Base-by-base conservation (phyloP, 495 filamentous ascomycete species). In the Annulohypoxylon nitens region DNA sequence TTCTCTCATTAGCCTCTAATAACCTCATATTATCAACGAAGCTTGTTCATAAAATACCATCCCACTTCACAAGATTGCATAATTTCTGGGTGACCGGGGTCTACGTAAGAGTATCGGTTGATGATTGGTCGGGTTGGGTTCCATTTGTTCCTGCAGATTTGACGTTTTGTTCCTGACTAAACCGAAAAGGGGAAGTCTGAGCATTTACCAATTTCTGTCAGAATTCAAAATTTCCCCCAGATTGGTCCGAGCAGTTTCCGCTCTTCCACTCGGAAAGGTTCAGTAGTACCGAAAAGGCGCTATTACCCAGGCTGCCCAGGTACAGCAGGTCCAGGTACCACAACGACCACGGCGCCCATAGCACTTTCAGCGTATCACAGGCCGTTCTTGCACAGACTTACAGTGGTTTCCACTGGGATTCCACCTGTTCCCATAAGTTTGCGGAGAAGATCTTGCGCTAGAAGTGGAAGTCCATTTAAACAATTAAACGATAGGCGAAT, bases 381-480 rank as follows among this genome's bases (percentile, higher is more conserved):
- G n/a, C 33, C 14, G 48, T 51, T 51, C 23, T 25, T 47, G 43
- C 43, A 47, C 43, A 47, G 43, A 47, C 43, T 47, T 47, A 20
- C 1, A 18, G 16, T 4, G 12, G 39, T 30, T 30, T 30, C 30
- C 30, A 30, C 30, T 30, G 30, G 30, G 30, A 30, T 30, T 30
- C 5, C 30, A 30, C 30, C 5, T 30, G 43, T 47, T 20, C 43
- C 43, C 43, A 43, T 43, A 58, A 65, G 48, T 68, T 73, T 72
- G 75, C 69, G 73, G 75, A 77, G 73, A 75, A 66, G 65, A 66
- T 72, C 73, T 70, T 70, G 57, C 59, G 39, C 70, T 71, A 50
- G 39, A 75, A 47, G n/a, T 39, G 65, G 72, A 59, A 57, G 50
- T 45, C 61, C 71, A 75, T 71, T 76, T 59, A 75, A 54, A 66